Evolutionary conservation across 306 rosid genomes (phyloP).

Genomic region (Luffa aegyptiaca): DNA sequence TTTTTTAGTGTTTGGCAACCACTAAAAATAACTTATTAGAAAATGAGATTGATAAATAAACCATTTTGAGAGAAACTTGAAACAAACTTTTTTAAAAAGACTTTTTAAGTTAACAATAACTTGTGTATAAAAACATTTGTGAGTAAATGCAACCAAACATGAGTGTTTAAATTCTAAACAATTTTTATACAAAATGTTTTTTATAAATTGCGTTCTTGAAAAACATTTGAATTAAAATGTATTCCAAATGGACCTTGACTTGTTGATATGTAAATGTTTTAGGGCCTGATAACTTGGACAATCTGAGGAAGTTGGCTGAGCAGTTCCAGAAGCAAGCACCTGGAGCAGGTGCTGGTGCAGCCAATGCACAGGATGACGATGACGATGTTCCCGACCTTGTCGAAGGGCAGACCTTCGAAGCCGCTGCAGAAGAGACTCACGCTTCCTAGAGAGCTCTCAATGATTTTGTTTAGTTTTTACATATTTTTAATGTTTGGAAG

Average conservation of each 20-base stretch:
- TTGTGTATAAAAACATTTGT: too few relatives aligned
- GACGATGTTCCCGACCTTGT: constrained; percentile 84
- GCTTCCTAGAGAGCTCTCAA: constrained; percentile 28
- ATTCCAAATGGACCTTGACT: not conserved
- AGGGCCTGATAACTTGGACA: constrained; percentile 94
- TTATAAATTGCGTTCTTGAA: too few relatives aligned
- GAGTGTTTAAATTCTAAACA: too few relatives aligned
- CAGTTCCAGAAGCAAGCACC: constrained; percentile 84
- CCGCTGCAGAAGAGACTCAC: constrained; percentile 62
- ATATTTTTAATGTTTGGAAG: not conserved
- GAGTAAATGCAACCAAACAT: too few relatives aligned
- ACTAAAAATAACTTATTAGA: too few relatives aligned
- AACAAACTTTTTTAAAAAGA: too few relatives aligned
- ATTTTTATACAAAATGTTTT: too few relatives aligned
- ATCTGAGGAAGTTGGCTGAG: constrained; percentile 79
- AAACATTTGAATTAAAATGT: too few relatives aligned
- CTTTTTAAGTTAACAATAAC: too few relatives aligned
- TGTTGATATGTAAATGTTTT: constrained; percentile 4
- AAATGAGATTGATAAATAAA: too few relatives aligned
- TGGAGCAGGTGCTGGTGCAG: constrained; percentile 41
- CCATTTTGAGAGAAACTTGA: too few relatives aligned
- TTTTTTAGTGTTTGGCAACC: too few relatives aligned
- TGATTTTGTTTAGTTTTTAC: constrained; percentile 5
- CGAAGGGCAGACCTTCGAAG: constrained; percentile 75
- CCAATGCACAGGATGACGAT: constrained; percentile 41